Evolutionary conservation across 2,329 filamentous ascomycete species (phyloP).

Genomic region (Fusarium devonianum): DNA sequence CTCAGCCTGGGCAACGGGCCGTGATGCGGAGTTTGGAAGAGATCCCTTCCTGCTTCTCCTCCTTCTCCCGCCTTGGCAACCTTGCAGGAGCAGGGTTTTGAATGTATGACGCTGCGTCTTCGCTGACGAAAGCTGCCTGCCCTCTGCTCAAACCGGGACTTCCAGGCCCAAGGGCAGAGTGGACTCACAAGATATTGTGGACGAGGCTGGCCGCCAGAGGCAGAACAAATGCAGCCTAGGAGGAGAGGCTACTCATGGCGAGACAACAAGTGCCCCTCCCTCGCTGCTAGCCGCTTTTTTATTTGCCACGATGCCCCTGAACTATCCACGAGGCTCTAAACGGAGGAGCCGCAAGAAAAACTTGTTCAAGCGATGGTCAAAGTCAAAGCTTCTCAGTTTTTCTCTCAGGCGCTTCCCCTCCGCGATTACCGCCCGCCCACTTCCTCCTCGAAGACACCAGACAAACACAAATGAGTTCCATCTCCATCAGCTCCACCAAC

Average conservation of each 20-base stretch:
- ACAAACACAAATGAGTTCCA: neutral
- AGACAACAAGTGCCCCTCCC: neutral
- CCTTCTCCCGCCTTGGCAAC: slow-evolving; percentile 13
- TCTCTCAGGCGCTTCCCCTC: slow-evolving; percentile 7
- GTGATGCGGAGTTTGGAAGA: neutral
- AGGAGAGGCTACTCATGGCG: slow-evolving; percentile 19
- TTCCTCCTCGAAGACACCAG: slow-evolving; percentile 5
- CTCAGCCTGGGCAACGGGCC: slow-evolving; percentile 1
- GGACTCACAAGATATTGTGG: neutral
- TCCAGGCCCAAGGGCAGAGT: too few species aligned
- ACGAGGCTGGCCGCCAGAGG: slow-evolving; percentile 3
- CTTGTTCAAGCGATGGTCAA: too few species aligned
- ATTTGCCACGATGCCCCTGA: slow-evolving; percentile 31
- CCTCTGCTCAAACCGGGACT: too few species aligned
- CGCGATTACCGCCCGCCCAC: slow-evolving; percentile 32
- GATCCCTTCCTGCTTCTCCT: neutral
- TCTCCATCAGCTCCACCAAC: slow-evolving; percentile 2
- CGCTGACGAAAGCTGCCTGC: too few species aligned
- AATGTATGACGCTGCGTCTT: slow-evolving; percentile 27
- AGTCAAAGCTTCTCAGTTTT: too few species aligned
- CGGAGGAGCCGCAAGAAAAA: neutral
- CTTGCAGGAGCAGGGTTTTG: slow-evolving; percentile 27
- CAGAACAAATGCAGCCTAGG: neutral
- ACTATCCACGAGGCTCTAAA: slow-evolving; percentile 2
- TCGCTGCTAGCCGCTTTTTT: neutral